A percentile compares a stretch with the other conserved stretches of the same genome.
These are phyloP conservation scores for Ustilago xerochloae DNA, from an alignment of 1,284 basidiomycete genomes.

Conservation along the genomic window DNA sequence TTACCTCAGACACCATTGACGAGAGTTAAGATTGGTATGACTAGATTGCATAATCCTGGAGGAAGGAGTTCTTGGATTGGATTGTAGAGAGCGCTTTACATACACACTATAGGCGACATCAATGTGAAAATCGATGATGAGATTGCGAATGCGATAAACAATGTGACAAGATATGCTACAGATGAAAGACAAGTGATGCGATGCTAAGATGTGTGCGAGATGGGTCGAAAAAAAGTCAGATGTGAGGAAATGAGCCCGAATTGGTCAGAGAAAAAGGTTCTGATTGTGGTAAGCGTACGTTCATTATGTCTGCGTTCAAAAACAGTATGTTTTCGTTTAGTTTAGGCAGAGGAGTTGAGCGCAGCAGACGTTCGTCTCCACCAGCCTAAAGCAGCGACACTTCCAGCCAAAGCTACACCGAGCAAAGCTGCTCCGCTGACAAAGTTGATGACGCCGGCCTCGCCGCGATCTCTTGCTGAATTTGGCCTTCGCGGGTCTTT, in stretches of 20 bases:
- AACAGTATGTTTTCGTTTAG: not conserved
- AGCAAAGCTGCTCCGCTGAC: slow-evolving; percentile 51
- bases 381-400: slow-evolving; percentile 49
- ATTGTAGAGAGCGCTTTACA: slow-evolving; percentile 3
- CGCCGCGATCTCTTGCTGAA: slow-evolving; percentile 11
- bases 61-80: slow-evolving; percentile 91
- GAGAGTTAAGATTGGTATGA: slow-evolving; percentile 88
- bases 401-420: slow-evolving; percentile 46
- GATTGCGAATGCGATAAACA: slow-evolving; percentile 2
- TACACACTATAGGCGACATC: not conserved
- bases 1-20: slow-evolving; percentile 9
- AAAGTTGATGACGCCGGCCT: slow-evolving; percentile 47
- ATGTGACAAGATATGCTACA: slow-evolving; percentile 8
- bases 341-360: slow-evolving; percentile 28
- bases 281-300: too few relatives aligned
- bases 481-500: slow-evolving; percentile 15
- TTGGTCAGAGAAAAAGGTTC: not conserved
- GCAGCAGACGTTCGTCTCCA: slow-evolving; percentile 48
- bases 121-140: not conserved
- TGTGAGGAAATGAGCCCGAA: not conserved
- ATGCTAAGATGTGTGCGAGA: not conserved
- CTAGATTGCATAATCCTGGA: slow-evolving; percentile 86
- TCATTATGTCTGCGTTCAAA: too few relatives aligned
- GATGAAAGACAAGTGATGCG: slow-evolving; percentile 1
- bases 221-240: not conserved